Evolutionary conservation across 2,329 filamentous ascomycete genomes (phyloP).

Genomic region (Chaetomium globosum): DNA sequence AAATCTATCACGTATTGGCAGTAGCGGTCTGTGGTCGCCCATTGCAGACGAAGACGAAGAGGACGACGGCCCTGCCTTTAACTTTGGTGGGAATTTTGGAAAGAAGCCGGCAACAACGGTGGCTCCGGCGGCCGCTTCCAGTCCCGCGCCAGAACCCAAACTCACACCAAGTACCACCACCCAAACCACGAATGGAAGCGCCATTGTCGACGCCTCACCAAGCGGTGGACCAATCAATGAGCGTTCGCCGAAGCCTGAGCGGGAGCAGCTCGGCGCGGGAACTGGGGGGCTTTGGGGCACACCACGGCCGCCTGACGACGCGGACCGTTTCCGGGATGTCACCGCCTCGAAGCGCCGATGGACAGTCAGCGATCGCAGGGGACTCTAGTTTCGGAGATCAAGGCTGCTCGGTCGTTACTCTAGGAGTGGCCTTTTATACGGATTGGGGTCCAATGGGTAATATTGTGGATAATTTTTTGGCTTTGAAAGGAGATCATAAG

Average conservation of each 20-base stretch:
- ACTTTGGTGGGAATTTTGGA: conserved; percentile 52
- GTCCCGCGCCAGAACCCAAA: neutral
- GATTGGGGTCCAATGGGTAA: neutral
- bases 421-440: neutral
- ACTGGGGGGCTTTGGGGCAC: conserved; percentile 51
- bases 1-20: conserved; percentile 45
- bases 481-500: neutral
- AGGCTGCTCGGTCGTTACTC: neutral
- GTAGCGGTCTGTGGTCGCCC: conserved; percentile 54
- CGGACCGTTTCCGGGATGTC: conserved; percentile 51
- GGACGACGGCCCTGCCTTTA: conserved; percentile 55
- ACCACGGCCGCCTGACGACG: conserved; percentile 49
- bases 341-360: conserved; percentile 56
- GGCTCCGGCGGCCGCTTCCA: neutral
- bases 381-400: neutral
- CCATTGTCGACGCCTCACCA: neutral
- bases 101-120: conserved; percentile 4
- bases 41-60: conserved; percentile 52
- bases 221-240: neutral
- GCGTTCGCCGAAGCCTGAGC: conserved; percentile 36
- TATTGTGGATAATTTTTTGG: neutral
- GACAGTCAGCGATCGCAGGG: conserved; percentile 55
- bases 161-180: neutral
- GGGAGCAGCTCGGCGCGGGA: conserved; percentile 45
- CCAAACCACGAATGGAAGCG: neutral